phyloP scores from a whole-genome alignment of 2,329 filamentous ascomycete species.

The Trichothecium sympodiale region DNA sequence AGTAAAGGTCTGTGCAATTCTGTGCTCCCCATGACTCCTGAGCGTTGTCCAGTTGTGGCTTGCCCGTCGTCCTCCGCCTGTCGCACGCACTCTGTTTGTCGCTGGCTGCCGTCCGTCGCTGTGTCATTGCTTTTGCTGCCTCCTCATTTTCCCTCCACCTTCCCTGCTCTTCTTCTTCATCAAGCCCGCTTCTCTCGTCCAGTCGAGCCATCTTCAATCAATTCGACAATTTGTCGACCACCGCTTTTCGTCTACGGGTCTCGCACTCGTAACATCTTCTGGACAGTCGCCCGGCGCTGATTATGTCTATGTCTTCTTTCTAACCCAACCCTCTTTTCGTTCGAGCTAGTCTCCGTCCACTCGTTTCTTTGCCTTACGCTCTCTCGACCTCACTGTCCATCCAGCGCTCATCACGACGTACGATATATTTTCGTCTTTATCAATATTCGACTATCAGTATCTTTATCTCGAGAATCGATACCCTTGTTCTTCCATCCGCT shows the following conservation, averaged over 20 bases:
- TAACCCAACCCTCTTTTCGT: conserved; percentile 16
- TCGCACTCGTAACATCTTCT: conserved; percentile 6
- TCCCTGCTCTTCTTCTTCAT: conserved; percentile 3
- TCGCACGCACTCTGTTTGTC: no score
- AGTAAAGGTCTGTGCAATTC: no score
- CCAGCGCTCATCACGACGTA: conserved; percentile 5
- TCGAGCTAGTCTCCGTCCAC: conserved; percentile 38
- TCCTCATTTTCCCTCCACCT: conserved; percentile 1
- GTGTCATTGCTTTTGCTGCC: no score
- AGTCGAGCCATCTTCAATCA: conserved; percentile 1
- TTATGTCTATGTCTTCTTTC: conserved; percentile 21
- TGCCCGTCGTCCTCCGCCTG: no score
- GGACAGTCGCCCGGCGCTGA: conserved; percentile 14
- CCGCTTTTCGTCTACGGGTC: no score
- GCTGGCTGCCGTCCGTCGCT: no score
- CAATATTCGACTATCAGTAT: not conserved
- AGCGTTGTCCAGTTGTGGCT: no score
- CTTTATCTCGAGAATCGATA: not conserved
- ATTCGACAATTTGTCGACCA: not conserved
- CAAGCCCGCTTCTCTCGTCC: no score
- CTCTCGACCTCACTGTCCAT: conserved; percentile 4
- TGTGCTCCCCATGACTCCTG: no score
- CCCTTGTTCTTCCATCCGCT: not conserved
- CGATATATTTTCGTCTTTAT: conserved; percentile 5
- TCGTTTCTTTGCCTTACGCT: conserved; percentile 21